phyloP scores from a whole-genome alignment of 768 basidiomycete species.

The Podaxis mareebaensis region DNA sequence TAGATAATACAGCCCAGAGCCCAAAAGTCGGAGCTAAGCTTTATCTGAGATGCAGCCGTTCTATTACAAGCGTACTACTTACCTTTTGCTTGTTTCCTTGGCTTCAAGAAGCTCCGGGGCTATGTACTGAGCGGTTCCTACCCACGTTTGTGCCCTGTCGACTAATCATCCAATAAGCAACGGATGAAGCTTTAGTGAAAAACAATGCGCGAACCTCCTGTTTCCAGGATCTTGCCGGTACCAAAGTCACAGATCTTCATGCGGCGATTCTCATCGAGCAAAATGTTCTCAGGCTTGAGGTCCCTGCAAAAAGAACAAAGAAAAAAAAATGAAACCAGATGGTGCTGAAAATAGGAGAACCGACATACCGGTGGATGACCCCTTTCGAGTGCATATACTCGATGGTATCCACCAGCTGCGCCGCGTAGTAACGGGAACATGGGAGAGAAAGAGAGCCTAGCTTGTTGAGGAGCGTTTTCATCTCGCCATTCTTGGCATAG shows the following conservation, averaged over 20 bases:
- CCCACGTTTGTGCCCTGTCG: conserved; percentile 34
- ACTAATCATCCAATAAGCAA: conserved; percentile 17
- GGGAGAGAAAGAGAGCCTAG: conserved; percentile 83
- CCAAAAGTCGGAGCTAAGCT: conserved; percentile 87
- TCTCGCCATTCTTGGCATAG: conserved; percentile 74
- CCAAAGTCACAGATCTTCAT: conserved; percentile 98
- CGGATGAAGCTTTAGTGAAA: not conserved
- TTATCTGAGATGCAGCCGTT: conserved; percentile 17
- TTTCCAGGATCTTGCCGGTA: conserved; percentile 41
- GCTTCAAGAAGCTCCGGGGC: conserved; percentile 55
- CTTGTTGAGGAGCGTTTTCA: conserved; percentile 68
- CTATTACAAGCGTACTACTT: conserved; percentile 18
- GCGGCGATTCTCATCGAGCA: conserved; percentile 84
- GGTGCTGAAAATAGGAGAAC: not conserved
- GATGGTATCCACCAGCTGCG: conserved; percentile 87
- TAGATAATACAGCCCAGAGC: conserved; percentile 92
- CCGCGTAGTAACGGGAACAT: conserved; percentile 83
- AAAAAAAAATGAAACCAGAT: not conserved
- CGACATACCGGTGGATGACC: conserved; percentile 71
- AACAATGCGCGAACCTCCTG: conserved; percentile 1
- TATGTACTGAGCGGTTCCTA: conserved; percentile 30
- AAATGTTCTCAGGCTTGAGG: conserved; percentile 84
- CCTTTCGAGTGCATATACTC: conserved; percentile 90
- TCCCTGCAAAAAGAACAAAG: conserved; percentile 36
- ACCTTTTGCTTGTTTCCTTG: conserved; percentile 80